Evolutionary conservation across 1,284 basidiomycete species (phyloP).

Genomic region (Pascua guehoae): DNA sequence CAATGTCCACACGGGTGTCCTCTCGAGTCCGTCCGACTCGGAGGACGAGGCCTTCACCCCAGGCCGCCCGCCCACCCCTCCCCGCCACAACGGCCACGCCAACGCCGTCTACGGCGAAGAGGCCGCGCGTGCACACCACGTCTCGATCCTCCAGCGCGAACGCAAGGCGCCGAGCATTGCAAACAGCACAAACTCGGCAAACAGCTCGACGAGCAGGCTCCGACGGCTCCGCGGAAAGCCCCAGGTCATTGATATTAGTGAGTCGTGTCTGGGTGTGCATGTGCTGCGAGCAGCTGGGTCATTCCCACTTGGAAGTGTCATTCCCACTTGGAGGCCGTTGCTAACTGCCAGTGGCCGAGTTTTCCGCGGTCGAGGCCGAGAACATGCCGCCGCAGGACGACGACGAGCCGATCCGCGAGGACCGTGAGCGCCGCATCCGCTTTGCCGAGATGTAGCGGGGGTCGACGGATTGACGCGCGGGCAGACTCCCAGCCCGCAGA

Average conservation of each 20-base stretch:
- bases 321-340: neutral
- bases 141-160: neutral
- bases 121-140: too few relatives aligned
- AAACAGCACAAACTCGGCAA: slow-evolving; percentile 3
- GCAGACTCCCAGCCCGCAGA: too few relatives aligned
- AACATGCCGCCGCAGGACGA: slow-evolving; percentile 10
- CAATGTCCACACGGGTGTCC: neutral
- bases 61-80: slow-evolving; percentile 1
- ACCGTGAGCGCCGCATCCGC: slow-evolving; percentile 33
- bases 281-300: too few relatives aligned
- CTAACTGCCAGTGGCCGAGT: slow-evolving; percentile 27
- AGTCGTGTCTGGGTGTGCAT: neutral
- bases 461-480: too few relatives aligned
- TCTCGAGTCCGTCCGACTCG: neutral
- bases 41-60: neutral
- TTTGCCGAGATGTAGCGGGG: slow-evolving; percentile 21
- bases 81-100: slow-evolving; percentile 1
- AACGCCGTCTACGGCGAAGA: neutral
- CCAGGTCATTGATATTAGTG: slow-evolving; percentile 19
- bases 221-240: slow-evolving; percentile 16
- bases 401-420: slow-evolving; percentile 32
- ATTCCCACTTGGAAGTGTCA: too few relatives aligned
- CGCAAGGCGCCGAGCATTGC: slow-evolving; percentile 3
- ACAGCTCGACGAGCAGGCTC: slow-evolving; percentile 5
- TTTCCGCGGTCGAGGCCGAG: slow-evolving; percentile 24